Percentiles rank a stretch among this genome's conserved stretches.
Evolutionary conservation across 805 yeast species (phyloP).

Genomic region (Sporopachydermia quercuum): DNA sequence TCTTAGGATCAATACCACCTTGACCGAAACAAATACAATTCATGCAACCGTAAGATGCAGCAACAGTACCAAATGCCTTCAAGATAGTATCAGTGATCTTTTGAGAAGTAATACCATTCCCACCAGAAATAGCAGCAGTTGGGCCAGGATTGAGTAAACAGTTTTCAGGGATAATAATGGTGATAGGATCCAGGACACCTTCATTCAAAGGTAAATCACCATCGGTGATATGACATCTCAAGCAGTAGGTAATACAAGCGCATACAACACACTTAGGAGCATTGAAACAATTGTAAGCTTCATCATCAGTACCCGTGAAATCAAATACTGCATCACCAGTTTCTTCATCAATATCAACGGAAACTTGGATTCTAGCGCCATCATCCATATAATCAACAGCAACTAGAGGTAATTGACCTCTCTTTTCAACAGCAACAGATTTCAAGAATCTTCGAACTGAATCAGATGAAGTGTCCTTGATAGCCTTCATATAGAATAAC

Average conservation of each 20-base stretch:
- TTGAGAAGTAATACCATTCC: conserved; percentile 91
- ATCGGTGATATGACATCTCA: conserved; percentile 64
- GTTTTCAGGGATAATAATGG: conserved; percentile 46
- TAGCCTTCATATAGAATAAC: conserved; percentile 63
- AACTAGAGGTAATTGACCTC: conserved; percentile 20
- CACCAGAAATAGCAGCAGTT: conserved; percentile 90
- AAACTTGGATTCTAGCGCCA: conserved; percentile 52
- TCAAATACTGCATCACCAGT: conserved; percentile 61
- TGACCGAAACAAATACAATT: conserved; percentile 88
- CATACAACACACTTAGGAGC: conserved; percentile 86
- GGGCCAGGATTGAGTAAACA: conserved; percentile 59
- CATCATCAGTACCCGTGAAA: conserved; percentile 76
- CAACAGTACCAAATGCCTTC: conserved; percentile 77
- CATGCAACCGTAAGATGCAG: conserved; percentile 93
- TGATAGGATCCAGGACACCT: conserved; percentile 76
- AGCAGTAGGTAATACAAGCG: conserved; percentile 78
- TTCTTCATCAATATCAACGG: conserved; percentile 32
- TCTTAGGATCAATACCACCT: conserved; percentile 39
- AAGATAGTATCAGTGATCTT: conserved; percentile 81
- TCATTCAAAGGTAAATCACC: conserved; percentile 87
- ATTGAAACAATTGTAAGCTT: conserved; percentile 77
- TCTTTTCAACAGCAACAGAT: conserved; percentile 19
- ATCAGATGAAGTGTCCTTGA: conserved; percentile 62
- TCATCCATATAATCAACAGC: conserved; percentile 69
- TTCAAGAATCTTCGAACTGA: conserved; percentile 48